Evolutionary conservation across 192 early-diverging fungal genomes (phyloP), one percentile per base, ranked within the genome.

Genomic region (Coemansia biformis): DNA sequence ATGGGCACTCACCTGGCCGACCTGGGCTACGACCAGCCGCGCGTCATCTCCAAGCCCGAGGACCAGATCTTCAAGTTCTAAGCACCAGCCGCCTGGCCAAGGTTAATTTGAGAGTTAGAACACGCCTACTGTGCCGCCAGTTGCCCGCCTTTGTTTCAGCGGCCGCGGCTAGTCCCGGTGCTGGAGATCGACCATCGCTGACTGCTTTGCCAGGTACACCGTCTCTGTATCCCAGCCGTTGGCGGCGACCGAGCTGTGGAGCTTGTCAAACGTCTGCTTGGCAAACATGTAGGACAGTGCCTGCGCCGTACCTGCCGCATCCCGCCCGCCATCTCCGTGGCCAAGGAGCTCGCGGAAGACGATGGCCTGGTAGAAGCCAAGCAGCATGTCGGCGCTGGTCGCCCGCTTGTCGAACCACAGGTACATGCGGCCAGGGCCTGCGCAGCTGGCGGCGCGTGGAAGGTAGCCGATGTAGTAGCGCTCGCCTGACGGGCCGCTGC

Each of bases 31-130:
- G 80, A 83, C 24, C 85, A 87, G 58, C 67, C 86, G 51, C 77
- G 79, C 44, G 72, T 81, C 44, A 80, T 91, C 40, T 88, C 86
- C 64, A 91, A 90, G 70, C 76, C 86, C 21, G 78, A 81, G 24
- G 89, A 94, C 64, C 84, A 85, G 57, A 83, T 92, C 23, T 94
- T 90, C 80, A 89, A 89, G 66, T 94, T 94, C 64, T 94, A 85
- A n/a, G n/a, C n/a, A n/a, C n/a, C n/a, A n/a, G n/a, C n/a, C n/a
- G n/a, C n/a, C n/a, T n/a, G n/a, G n/a, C n/a, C n/a, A n/a, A n/a
- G n/a, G n/a, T n/a, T n/a, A n/a, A n/a, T n/a, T n/a, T n/a, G n/a
- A n/a, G n/a, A n/a, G n/a, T n/a, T n/a, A n/a, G n/a, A n/a, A n/a
- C n/a, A n/a, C n/a, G n/a, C n/a, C n/a, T n/a, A n/a, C n/a, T n/a